phyloP scores from a whole-genome alignment of 345 rosid species.

The Corchorus capsularis region DNA sequence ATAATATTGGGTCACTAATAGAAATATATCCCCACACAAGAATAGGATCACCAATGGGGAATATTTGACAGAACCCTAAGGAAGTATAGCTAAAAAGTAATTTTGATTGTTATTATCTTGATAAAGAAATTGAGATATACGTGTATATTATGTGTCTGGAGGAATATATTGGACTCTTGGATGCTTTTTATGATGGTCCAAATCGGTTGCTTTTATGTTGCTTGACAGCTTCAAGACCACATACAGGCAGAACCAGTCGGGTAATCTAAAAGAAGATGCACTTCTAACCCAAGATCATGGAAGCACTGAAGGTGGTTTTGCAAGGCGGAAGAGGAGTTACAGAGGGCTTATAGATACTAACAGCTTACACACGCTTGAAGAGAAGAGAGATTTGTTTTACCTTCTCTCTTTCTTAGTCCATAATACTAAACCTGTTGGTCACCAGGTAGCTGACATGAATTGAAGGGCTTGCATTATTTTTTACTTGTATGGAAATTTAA shows the following conservation, averaged over 20 bases:
- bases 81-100: neutral
- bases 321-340: conserved; percentile 53
- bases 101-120: neutral
- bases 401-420: conserved; percentile 86
- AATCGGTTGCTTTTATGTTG: conserved; percentile 31
- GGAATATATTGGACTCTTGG: conserved; percentile 2
- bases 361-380: conserved; percentile 73
- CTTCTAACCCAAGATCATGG: conserved; percentile 46
- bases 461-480: neutral
- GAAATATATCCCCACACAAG: neutral
- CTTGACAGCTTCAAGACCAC: conserved; percentile 45
- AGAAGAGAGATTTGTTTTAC: conserved; percentile 85
- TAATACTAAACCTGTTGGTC: conserved; percentile 98
- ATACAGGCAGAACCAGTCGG: conserved; percentile 40
- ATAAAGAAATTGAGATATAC: neutral
- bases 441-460: conserved; percentile 62
- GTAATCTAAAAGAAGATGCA: conserved; percentile 43
- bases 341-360: conserved; percentile 70
- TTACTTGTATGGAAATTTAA: conserved; percentile 8
- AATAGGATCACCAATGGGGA: neutral
- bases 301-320: conserved; percentile 47
- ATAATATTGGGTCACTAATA: neutral
- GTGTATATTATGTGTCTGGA: neutral
- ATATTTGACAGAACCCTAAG: neutral
- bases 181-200: conserved; percentile 24